Evolutionary conservation across 2,329 filamentous ascomycete genomes (phyloP), one percentile per base, ranked within the genome.

Genomic region (Amauroascus verrucosus): DNA sequence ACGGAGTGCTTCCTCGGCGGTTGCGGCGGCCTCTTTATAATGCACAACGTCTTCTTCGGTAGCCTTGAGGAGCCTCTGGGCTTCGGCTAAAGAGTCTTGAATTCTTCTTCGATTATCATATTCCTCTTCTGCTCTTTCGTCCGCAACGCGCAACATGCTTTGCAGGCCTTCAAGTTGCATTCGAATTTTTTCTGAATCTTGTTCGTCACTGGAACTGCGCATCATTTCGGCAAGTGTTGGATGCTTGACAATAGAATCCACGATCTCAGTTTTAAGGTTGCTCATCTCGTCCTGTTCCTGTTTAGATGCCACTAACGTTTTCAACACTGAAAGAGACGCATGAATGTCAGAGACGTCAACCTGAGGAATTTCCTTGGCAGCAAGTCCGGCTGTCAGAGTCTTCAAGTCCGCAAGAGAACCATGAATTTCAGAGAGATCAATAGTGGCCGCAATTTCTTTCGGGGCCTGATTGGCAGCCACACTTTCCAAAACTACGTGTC

Each of bases 11-110:
- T 83, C 78, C 58, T 78, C 78, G 58, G 86, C 83, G 63, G 89
- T 84, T 63, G 88, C 71, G 3, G 73, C 73, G 50, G 72, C 67
- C 57, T 75, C 71, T 44, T 70, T 72, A 52, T 76, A 69, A 30
- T 69, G 70, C 43, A 67, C 69, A 58, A 70, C 69, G 57, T 75
- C 72, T 43, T 75, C 83, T n/a, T 84, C 80, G 4, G 84, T 79
- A 57, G 82, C 77, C 55, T 81, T 79, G 24, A 88, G 75, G 20
- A 84, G 76, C 52, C 82, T 77, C 67, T 89, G 83, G n/a, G 83
- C 76, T 63, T 90, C 85, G 4, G 83, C 79, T 13, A 88, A 72
- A 56, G 80, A 80, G 62, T 90, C 86, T 65, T 90, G 85, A 1
- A 83, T 83, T 32, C 80, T 76, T 51, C 84, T 79, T 55, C 85